Base-by-base conservation (phyloP, 1,139 yeast genomes). In the Candida neerlandica region DNA sequence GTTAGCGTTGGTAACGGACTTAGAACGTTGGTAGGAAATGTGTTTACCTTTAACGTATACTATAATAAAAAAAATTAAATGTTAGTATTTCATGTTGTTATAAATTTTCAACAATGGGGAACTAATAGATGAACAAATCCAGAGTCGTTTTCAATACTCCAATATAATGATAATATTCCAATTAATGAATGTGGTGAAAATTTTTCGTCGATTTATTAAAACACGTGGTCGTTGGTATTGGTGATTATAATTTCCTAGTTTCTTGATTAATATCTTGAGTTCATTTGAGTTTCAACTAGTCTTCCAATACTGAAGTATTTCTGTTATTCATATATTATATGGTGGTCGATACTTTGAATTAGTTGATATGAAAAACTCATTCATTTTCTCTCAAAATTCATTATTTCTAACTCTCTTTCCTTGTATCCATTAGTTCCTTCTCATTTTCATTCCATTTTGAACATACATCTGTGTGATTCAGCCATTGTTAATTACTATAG, bases 41-140 rank as follows among this genome's bases (percentile, higher is more conserved):
- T 94, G 98, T 87, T 92, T 94, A 82, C 98, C 99, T 87, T 92
- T 94, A 82, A 94, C 98, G 96, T 94, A 94, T 84, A 94, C 96
- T 89, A 77, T 53, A 62, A n/a, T n/a, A 56, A 9, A 38, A 15
- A 19, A 19, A 46, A 54, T 57, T 38, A 16, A 46, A 54, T 57
- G 82, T 78, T 78, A 77, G 84, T 79, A 77, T 39, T 35, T 18
- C 11, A 14, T 16, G 39, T 18, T 9, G 26, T 18, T 7, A 16
- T 6, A 11, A 12, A 15, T 18, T 16, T 11, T 18, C 3, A n/a
- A 30, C 10, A 12, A 35, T 15, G 11, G 10, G n/a, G 26, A 35
- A 35, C 39, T 35, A 35, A 35, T 35, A 19, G 18, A 18, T 18
- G 11, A 35, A 15, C 39, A 35, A 35, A 26, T 35, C 14, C n/a